These are phyloP conservation scores for Chaetothyriales sp. DNA, from an alignment of 2,329 filamentous ascomycete genomes.

Conservation along the genomic window DNA sequence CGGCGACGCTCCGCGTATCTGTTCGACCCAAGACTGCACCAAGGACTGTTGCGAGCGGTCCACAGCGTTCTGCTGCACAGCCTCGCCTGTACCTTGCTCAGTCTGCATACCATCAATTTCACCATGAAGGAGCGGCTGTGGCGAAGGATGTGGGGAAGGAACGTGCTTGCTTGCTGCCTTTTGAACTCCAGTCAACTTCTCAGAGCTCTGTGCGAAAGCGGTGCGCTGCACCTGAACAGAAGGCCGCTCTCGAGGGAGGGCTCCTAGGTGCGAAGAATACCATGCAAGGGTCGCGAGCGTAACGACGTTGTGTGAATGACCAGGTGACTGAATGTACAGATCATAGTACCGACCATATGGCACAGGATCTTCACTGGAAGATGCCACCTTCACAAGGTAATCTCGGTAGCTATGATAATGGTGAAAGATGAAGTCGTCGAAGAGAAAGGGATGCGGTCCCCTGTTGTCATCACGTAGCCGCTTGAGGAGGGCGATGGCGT, in stretches of 20 bases:
- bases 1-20: slow-evolving; percentile 1
- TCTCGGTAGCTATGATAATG: slow-evolving; percentile 25
- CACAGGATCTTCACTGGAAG: slow-evolving; percentile 19
- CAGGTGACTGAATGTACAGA: slow-evolving; percentile 21
- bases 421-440: slow-evolving; percentile 35
- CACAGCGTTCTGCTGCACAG: not conserved
- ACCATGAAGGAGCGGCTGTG: not conserved
- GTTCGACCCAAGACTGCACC: not conserved
- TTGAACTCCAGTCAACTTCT: not conserved
- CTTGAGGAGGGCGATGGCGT: slow-evolving; percentile 26
- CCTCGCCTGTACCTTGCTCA: not conserved
- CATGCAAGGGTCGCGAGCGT: slow-evolving; percentile 21
- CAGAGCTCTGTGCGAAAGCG: not conserved
- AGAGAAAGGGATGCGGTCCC: slow-evolving; percentile 26
- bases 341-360: slow-evolving; percentile 29
- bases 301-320: slow-evolving; percentile 17
- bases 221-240: not conserved
- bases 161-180: not conserved
- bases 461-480: slow-evolving; percentile 20
- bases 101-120: not conserved
- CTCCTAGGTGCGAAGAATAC: not conserved
- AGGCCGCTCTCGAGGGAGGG: not conserved
- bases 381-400: slow-evolving; percentile 22
- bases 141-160: not conserved
- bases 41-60: not conserved